phyloP scores from a whole-genome alignment of 2,329 filamentous ascomycete genomes.

The Raffaelea arxii region DNA sequence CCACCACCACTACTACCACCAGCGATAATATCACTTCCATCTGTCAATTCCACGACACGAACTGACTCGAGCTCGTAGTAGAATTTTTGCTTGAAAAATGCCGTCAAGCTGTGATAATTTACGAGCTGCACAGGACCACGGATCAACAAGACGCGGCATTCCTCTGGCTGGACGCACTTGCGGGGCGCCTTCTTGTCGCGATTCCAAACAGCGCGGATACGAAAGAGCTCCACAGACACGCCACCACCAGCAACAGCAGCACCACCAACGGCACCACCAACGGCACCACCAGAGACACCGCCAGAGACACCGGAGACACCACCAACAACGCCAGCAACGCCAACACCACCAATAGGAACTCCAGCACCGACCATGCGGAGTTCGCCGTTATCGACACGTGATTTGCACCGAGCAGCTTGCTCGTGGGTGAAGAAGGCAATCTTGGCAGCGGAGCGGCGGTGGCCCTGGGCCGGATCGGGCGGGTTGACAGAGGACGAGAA shows the following conservation, averaged over 20 bases:
- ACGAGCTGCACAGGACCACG: conserved; percentile 8
- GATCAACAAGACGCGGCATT: conserved; percentile 12
- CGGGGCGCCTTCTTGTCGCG: conserved; percentile 12
- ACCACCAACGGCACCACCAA: no score
- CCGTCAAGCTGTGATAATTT: conserved; percentile 7
- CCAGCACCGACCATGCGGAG: conserved; percentile 5
- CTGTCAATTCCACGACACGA: neutral
- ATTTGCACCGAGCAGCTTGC: conserved; percentile 9
- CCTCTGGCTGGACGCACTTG: conserved; percentile 9
- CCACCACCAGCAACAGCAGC: no score
- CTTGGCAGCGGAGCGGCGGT: conserved; percentile 10
- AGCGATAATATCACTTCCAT: no score
- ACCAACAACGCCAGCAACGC: no score
- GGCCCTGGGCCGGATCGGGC: conserved; percentile 10
- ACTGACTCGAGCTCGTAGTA: conserved; percentile 12
- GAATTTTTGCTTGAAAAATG: conserved; percentile 10
- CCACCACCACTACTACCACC: no score
- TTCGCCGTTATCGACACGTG: conserved; percentile 2
- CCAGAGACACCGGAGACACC: no score
- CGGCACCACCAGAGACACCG: no score
- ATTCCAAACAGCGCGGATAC: conserved; percentile 9
- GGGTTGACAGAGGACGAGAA: conserved; percentile 9
- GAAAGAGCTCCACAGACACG: neutral
- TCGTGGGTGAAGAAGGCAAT: conserved; percentile 9
- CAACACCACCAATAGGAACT: no score